phyloP scores from a whole-genome alignment of 768 basidiomycete species.

The Tricholoma bakamatsutake region DNA sequence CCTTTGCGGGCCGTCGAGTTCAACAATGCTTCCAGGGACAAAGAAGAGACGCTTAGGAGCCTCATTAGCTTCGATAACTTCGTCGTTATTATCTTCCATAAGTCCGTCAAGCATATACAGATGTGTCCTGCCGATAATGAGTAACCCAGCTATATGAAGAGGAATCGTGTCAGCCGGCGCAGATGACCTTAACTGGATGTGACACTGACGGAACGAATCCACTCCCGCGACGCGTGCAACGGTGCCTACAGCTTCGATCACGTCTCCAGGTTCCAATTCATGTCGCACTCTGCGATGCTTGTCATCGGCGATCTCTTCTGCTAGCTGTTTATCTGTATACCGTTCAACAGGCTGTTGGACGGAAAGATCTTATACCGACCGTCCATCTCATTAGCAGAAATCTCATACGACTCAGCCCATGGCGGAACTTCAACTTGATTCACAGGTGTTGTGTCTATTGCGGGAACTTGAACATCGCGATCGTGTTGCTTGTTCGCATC shows the following conservation, averaged over 20 bases:
- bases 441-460: constrained; percentile 42
- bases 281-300: constrained; percentile 84
- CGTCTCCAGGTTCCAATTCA: constrained; percentile 83
- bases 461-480: constrained; percentile 46
- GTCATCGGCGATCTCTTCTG: constrained; percentile 80
- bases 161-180: not conserved
- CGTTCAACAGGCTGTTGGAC: not conserved
- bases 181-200: not conserved
- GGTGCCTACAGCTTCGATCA: constrained; percentile 82
- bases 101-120: constrained; percentile 90
- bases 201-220: constrained; percentile 80
- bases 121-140: constrained; percentile 82
- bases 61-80: constrained; percentile 83
- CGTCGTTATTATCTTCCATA: constrained; percentile 80
- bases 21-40: constrained; percentile 79
- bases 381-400: constrained; percentile 56
- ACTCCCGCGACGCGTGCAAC: constrained; percentile 87
- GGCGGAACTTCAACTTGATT: constrained; percentile 59
- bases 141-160: constrained; percentile 60
- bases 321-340: constrained; percentile 45
- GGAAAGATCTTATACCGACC: constrained; percentile 29
- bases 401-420: constrained; percentile 70
- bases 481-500: constrained; percentile 37
- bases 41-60: constrained; percentile 78
- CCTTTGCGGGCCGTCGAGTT: constrained; percentile 71